These are phyloP conservation scores for Hansenula anomala DNA, from an alignment of 1,139 yeast genomes.

Conservation along the genomic window DNA sequence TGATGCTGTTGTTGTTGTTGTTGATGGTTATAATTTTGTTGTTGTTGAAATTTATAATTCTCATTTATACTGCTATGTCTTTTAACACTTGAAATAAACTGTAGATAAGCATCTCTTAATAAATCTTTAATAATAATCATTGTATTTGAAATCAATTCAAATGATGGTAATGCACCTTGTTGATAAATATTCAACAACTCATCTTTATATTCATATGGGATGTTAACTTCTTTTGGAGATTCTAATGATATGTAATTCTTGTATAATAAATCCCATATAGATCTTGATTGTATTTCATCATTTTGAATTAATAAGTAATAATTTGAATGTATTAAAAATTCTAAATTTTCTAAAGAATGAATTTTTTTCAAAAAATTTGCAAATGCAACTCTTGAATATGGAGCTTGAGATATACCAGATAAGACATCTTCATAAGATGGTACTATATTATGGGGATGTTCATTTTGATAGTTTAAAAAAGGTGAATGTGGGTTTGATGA, in stretches of 20 bases:
- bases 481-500: no score
- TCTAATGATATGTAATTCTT: slow-evolving; percentile 19
- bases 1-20: not conserved
- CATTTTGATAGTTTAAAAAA: slow-evolving; percentile 2
- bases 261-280: slow-evolving; percentile 17
- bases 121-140: slow-evolving; percentile 18
- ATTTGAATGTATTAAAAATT: slow-evolving; percentile 19
- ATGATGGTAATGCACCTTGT: slow-evolving; percentile 10
- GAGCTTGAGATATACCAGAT: slow-evolving; percentile 18
- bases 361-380: slow-evolving; percentile 16
- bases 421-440: slow-evolving; percentile 14
- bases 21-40: not conserved
- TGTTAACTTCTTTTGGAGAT: slow-evolving; percentile 21
- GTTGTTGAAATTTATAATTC: not conserved
- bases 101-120: slow-evolving; percentile 19
- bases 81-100: slow-evolving; percentile 15
- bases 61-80: slow-evolving; percentile 1
- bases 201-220: slow-evolving; percentile 19
- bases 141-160: slow-evolving; percentile 13
- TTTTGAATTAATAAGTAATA: slow-evolving; percentile 8
- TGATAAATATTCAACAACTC: slow-evolving; percentile 8
- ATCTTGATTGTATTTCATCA: slow-evolving; percentile 1
- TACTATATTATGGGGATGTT: slow-evolving; percentile 12
- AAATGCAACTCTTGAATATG: slow-evolving; percentile 21
- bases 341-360: slow-evolving; percentile 22